Base-by-base conservation (phyloP, 108 stramenopile species). In the Fragilariopsis cylindrus region DNA sequence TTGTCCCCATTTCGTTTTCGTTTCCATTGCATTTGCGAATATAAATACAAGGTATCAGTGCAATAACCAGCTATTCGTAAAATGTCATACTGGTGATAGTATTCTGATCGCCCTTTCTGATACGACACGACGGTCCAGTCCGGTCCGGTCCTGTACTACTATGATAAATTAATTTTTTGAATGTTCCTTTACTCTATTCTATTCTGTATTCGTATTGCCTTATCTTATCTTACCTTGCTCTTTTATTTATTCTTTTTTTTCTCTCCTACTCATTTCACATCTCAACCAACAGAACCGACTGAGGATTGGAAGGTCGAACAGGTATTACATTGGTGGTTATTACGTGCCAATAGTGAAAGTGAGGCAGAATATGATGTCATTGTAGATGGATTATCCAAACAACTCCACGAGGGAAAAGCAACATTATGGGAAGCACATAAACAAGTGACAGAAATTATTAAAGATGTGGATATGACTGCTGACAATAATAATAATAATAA, bases 291-390 rank as follows among this genome's bases (percentile, higher is more conserved):
- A 78, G 87, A 89, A 72, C 92, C 92, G 3, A 79, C 74, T 64
- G 73, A 83, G 39, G 62, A 79, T 5, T 93, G 92, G 92, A 90
- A 87, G 7, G 78, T 93, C 15, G 92, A 93, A 70, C 79, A 93
- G 75, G 82, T 91, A 16, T 47, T 93, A 57, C 84, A 88, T 60
- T 93, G 88, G 88, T 86, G 81, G 50, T 73, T 89, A 19, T 48
- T 84, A 39, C 88, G 80, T 66, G 76, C 88, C 11, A 81, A 88
- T 18, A 21, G 19, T 4, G 78, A 74, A 52, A 84, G 83, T 12
- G 78, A 85, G 13, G 60, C 73, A 2, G 79, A 77, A 39, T 75
- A 82, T 8, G 73, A 81, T 48, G 47, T 76, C 4, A 77, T 82
- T 41, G 74, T 88, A 0, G 78, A 75, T 19, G 57, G 69, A 1